phyloP scores from a whole-genome alignment of 768 basidiomycete genomes.

The Phaeotremella skinneri region DNA sequence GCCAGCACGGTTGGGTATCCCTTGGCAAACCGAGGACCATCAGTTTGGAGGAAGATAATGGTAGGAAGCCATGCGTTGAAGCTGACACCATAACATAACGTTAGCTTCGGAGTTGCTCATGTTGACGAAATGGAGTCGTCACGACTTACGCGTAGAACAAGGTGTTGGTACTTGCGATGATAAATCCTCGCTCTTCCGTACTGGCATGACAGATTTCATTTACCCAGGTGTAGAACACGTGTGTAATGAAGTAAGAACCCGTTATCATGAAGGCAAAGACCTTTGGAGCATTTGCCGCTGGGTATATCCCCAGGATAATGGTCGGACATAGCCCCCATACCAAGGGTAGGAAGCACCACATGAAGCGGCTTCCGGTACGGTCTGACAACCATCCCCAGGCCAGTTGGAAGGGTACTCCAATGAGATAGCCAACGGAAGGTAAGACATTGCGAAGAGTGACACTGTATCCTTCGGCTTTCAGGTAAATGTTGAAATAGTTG shows the following conservation, averaged over 20 bases:
- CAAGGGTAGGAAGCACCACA: neutral
- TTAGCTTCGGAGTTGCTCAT: too few relatives aligned
- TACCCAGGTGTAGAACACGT: conserved; percentile 26
- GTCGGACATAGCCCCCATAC: conserved; percentile 8
- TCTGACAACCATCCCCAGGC: conserved; percentile 1
- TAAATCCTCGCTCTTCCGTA: conserved; percentile 15
- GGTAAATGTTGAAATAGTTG: conserved; percentile 2
- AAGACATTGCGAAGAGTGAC: conserved; percentile 23
- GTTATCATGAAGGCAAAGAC: too few relatives aligned
- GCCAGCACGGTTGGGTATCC: conserved; percentile 18
- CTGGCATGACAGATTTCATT: conserved; percentile 16
- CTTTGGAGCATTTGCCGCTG: too few relatives aligned
- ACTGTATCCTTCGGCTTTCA: conserved; percentile 11
- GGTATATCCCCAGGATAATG: too few relatives aligned
- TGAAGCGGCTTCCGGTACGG: neutral
- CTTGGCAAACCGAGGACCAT: conserved; percentile 21
- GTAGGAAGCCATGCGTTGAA: conserved; percentile 22
- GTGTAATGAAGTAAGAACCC: conserved; percentile 19
- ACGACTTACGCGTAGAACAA: conserved; percentile 21
- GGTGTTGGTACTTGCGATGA: conserved; percentile 12
- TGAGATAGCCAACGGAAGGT: conserved; percentile 11
- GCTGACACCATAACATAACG: too few relatives aligned
- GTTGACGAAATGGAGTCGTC: too few relatives aligned
- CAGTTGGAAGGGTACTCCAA: conserved; percentile 7
- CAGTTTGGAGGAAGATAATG: conserved; percentile 24